Percentiles rank a stretch among this genome's conserved stretches.
Conservation (phyloP, 345 rosid genomes). For the Acer negundo region DNA sequence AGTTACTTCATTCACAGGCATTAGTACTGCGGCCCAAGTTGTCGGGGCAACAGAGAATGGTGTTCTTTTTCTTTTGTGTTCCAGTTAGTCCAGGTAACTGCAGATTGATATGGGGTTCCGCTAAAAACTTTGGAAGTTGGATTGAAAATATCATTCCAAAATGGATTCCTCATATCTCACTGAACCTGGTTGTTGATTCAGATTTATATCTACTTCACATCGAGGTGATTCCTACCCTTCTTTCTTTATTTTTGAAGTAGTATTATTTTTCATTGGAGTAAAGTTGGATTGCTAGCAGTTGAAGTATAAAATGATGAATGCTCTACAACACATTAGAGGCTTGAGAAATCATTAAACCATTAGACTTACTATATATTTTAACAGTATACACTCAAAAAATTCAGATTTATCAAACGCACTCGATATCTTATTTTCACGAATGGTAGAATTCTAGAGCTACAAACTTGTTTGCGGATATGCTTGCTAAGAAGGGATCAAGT, state of each 20-base stretch:
- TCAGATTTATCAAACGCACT: too few relatives aligned
- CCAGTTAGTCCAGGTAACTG: slow-evolving; percentile 92
- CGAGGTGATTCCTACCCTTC: slow-evolving; percentile 39
- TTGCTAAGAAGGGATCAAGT: too few relatives aligned
- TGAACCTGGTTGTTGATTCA: slow-evolving; percentile 79
- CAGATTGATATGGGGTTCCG: slow-evolving; percentile 79
- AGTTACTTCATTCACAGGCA: neutral
- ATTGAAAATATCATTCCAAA: slow-evolving; percentile 73
- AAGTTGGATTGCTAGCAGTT: neutral
- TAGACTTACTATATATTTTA: too few relatives aligned
- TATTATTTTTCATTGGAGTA: neutral
- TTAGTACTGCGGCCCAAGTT: slow-evolving; percentile 25
- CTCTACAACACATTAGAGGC: too few relatives aligned
- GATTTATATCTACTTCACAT: slow-evolving; percentile 84
- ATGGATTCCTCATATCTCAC: slow-evolving; percentile 77
- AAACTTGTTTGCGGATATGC: too few relatives aligned
- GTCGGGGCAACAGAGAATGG: slow-evolving; percentile 31
- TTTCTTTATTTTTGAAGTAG: neutral
- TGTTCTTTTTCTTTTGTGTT: slow-evolving; percentile 72
- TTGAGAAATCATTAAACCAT: too few relatives aligned
- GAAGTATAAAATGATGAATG: too few relatives aligned
- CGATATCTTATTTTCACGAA: too few relatives aligned
- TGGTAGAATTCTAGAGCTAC: too few relatives aligned
- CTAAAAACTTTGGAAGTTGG: slow-evolving; percentile 65
- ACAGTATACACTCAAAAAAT: too few relatives aligned